Evolutionary conservation across 169 alveolate genomes (phyloP).

Genomic region (Eimeria tenella): DNA sequence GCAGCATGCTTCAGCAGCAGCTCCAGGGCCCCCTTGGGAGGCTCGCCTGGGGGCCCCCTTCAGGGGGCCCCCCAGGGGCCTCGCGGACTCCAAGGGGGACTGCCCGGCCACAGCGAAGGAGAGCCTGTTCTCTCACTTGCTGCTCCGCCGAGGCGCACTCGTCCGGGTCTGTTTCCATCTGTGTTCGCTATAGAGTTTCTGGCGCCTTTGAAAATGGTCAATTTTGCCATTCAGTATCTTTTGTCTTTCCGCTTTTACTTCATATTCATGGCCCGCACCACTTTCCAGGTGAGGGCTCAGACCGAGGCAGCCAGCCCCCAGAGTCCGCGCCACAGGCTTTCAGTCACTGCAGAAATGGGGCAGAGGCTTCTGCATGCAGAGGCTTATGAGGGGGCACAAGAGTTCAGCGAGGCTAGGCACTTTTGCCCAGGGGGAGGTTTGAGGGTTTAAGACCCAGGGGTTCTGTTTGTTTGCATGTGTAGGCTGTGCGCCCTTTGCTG

Average conservation of each 20-base stretch:
- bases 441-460: not conserved
- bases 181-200: constrained; percentile 66
- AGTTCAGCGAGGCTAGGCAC: too few species aligned
- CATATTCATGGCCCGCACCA: constrained; percentile 92
- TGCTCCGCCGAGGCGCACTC: not conserved
- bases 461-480: not conserved
- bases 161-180: constrained; percentile 17
- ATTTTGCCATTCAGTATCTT: constrained; percentile 87
- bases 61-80: not conserved
- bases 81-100: not conserved
- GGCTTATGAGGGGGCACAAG: too few species aligned
- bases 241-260: constrained; percentile 89
- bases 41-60: not conserved
- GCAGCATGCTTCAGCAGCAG: constrained; percentile 10
- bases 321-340: not conserved
- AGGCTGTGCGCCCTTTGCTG: constrained; percentile 93
- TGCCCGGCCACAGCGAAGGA: not conserved
- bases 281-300: constrained; percentile 87
- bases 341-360: too few species aligned
- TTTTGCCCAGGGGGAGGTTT: not conserved
- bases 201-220: constrained; percentile 84
- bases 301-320: not conserved
- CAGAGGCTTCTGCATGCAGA: too few species aligned
- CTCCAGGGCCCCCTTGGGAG: not conserved
- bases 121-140: constrained; percentile 2